Percentiles rank a stretch among this genome's conserved stretches.
Evolutionary conservation across 495 filamentous ascomycete species (phyloP).

Genomic region (Rusavskia elegans): DNA sequence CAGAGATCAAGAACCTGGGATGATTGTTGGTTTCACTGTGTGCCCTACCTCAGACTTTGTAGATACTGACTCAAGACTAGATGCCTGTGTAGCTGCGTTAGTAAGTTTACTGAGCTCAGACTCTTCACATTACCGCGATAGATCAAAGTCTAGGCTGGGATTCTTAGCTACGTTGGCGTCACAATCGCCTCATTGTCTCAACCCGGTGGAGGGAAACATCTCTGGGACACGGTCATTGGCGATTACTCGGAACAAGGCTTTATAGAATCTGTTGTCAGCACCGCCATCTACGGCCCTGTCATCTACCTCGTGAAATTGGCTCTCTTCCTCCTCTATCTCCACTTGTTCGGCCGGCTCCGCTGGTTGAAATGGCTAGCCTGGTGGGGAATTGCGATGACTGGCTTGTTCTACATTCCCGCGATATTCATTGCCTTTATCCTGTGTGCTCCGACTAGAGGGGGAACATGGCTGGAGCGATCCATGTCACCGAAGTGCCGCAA

Average conservation of each 20-base stretch:
- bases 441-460: not conserved
- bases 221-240: not conserved
- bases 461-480: not conserved
- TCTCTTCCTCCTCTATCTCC: constrained; percentile 1
- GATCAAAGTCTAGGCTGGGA: not conserved
- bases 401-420: not conserved
- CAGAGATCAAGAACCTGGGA: not conserved
- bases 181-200: not conserved
- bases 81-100: not conserved
- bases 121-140: not conserved
- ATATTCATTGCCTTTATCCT: not conserved
- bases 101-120: not conserved
- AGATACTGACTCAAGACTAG: not conserved
- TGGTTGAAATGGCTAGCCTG: not conserved
- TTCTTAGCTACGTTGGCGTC: not conserved
- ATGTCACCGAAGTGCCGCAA: not conserved
- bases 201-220: not conserved
- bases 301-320: constrained; percentile 1
- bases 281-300: not conserved
- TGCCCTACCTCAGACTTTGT: not conserved
- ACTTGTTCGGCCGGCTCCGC: not conserved
- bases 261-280: not conserved
- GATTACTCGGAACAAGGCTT: not conserved
- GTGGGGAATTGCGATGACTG: not conserved
- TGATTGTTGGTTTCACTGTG: not conserved